Evolutionary conservation across 108 stramenopile species (phyloP).

Genomic region (Nannochloropsis gaditana): DNA sequence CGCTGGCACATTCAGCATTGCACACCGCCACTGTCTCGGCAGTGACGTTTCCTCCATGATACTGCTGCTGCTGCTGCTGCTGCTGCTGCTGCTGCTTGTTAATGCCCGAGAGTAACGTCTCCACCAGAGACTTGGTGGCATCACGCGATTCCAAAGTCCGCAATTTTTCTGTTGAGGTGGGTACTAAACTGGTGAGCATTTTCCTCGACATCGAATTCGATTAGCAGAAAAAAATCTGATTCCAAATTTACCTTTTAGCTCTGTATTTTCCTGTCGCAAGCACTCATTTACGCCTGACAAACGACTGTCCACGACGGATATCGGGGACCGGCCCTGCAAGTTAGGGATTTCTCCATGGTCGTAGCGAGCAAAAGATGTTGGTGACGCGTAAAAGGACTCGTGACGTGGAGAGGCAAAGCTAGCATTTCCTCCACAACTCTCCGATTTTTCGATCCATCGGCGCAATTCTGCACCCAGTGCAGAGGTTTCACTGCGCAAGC

Average conservation of each 20-base stretch:
- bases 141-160: background rate
- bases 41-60: background rate
- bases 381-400: background rate
- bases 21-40: background rate
- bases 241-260: background rate
- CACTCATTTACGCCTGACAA: slow-evolving; percentile 1
- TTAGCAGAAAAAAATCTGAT: background rate
- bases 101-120: background rate
- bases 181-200: background rate
- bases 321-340: background rate
- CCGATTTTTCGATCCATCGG: background rate
- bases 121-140: background rate
- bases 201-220: background rate
- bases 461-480: background rate
- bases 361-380: slow-evolving; percentile 2
- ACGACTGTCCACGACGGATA: background rate
- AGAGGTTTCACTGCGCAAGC: background rate
- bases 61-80: slow-evolving; percentile 1
- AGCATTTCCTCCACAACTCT: background rate
- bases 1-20: background rate
- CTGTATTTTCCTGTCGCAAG: slow-evolving; percentile 18
- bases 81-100: background rate
- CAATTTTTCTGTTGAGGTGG: background rate
- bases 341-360: background rate
- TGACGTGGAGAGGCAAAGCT: background rate